Conservation (phyloP, 345 rosid species). For the Punica granatum region DNA sequence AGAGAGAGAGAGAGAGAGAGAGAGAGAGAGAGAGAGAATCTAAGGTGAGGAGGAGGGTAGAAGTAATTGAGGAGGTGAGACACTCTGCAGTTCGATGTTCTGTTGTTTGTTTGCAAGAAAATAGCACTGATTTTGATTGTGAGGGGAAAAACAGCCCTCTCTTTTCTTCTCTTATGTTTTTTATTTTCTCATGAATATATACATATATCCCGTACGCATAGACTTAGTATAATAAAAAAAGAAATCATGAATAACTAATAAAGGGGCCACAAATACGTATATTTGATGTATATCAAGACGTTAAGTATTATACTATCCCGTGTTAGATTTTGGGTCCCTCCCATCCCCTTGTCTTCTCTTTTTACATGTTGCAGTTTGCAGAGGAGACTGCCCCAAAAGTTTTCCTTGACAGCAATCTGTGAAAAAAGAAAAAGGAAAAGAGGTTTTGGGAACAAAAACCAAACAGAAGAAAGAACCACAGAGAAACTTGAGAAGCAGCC, state of each 20-base stretch:
- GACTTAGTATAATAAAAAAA: no score
- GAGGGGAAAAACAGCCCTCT: background rate
- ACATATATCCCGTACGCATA: no score
- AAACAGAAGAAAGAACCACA: no score
- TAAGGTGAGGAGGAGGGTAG: background rate
- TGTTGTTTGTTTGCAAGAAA: background rate
- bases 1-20: background rate
- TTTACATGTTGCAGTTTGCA: constrained; percentile 17
- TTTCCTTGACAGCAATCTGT: constrained; percentile 1
- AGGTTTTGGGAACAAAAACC: no score
- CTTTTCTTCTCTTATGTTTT: background rate
- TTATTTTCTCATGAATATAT: no score
- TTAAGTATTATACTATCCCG: no score
- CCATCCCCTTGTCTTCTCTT: constrained; percentile 7
- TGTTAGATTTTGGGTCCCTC: constrained; percentile 39
- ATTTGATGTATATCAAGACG: no score
- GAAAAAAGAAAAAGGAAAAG: background rate
- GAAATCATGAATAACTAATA: no score
- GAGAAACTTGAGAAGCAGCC: no score
- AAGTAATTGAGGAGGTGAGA: no score
- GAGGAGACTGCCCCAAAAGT: constrained; percentile 18
- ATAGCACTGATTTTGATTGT: background rate
- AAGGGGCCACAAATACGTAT: no score
- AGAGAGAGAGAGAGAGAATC: background rate
- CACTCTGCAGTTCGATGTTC: no score